Percentiles rank a stretch among this genome's conserved stretches.
Evolutionary conservation across 805 yeast species (phyloP).

Genomic region (Lachancea sp.): DNA sequence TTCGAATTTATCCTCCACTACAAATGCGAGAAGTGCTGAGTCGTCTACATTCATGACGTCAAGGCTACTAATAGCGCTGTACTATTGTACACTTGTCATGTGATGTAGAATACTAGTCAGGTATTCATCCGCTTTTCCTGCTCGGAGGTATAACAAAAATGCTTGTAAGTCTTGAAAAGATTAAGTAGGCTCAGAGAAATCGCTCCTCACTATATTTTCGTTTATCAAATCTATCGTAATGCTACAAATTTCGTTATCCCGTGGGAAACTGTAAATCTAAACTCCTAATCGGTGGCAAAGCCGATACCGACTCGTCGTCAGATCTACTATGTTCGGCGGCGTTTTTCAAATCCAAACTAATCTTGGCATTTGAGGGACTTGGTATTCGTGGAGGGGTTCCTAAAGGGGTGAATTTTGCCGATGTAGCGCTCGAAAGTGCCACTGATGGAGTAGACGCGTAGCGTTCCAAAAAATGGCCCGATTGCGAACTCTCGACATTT

Average conservation of each 20-base stretch:
- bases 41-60: no score
- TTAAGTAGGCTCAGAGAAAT: no score
- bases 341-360: neutral
- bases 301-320: constrained; percentile 4
- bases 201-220: neutral
- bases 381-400: constrained; percentile 10
- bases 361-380: constrained; percentile 10
- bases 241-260: constrained; percentile 14
- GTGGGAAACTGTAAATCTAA: constrained; percentile 30
- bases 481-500: constrained; percentile 20
- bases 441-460: constrained; percentile 8
- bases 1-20: no score
- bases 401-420: constrained; percentile 10
- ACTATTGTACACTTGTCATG: no score
- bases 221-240: neutral
- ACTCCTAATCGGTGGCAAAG: constrained; percentile 31
- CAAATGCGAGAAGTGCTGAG: no score
- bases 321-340: neutral
- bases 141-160: no score
- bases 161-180: no score
- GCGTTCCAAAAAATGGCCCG: constrained; percentile 9
- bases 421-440: constrained; percentile 10
- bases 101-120: no score
- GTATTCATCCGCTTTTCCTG: no score
- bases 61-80: no score